Base-by-base conservation (phyloP, 768 basidiomycete genomes). In the Lactifluus rugatus region DNA sequence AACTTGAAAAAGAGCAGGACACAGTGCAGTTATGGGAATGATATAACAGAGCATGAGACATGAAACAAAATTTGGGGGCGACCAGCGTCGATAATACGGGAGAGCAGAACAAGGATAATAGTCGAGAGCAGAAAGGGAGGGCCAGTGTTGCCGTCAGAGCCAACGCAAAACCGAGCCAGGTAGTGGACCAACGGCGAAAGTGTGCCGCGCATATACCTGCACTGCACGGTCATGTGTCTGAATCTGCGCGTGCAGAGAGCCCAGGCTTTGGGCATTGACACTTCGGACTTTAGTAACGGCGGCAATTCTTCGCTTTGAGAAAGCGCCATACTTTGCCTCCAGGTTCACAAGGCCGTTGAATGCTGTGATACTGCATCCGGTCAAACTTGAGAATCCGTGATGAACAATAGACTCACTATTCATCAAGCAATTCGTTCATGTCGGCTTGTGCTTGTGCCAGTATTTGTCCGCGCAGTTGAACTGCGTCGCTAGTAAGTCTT, bases 261-360 rank as follows among this genome's bases (percentile, higher is more conserved):
- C 28, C 5, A 60, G 14, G 42, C 49, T 26, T 17, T 52, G 54
- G n/a, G 37, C 23, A 26, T 51, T 39, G 3, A 37, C 48, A 46
- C 46, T 28, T 26, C 59, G 54, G 36, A 32, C 60, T 39, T 42
- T 25, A 32, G 46, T 19, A 14, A 61, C 23, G 25, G 51, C 57
- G 8, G 57, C 46, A 32, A 52, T 52, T 36, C 57, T 45, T 46
- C 39, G 51, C 56, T 47, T 44, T 25, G 60, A 59, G 51, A 60
- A 53, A 17, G 57, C 23, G 39, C 48, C 60, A 13, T 61, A 61
- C 41, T 52, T 48, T 13, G 56, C 60, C 25, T 61, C 60, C 23
- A 61, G 26, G 31, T 9, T 37, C 26, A 60, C 56, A 44, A 61
- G 60, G 23, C 16, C 19, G 57, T 61, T 61, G 32, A 52, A 61